These are phyloP conservation scores for Hirschioporus abietinus DNA, from an alignment of 768 basidiomycete species.

Conservation along the genomic window DNA sequence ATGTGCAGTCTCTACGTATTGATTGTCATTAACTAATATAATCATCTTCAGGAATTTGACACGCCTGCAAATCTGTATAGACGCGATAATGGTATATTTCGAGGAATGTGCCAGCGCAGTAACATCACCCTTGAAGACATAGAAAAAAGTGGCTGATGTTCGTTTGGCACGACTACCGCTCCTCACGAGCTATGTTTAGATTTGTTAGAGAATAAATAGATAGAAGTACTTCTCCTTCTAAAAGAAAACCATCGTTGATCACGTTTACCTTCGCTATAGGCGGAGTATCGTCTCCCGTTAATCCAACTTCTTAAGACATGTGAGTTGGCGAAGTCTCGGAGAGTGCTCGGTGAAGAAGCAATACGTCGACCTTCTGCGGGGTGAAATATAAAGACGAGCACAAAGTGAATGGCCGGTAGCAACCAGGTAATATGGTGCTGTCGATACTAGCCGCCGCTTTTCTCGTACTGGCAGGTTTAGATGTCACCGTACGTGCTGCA, in stretches of 20 bases:
- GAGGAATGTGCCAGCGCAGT: slow-evolving; percentile 54
- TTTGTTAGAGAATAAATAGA: not conserved
- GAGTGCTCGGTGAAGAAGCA: not conserved
- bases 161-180: not conserved
- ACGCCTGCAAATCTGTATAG: slow-evolving; percentile 48
- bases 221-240: too few relatives aligned
- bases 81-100: slow-evolving; percentile 47
- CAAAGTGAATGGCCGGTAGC: not conserved
- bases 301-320: not conserved
- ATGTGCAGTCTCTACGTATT: slow-evolving; percentile 26
- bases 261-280: not conserved
- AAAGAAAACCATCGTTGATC: not conserved
- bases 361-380: not conserved
- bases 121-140: slow-evolving; percentile 47
- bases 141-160: slow-evolving; percentile 13
- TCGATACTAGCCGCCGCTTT: not conserved
- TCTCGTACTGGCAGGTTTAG: not conserved
- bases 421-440: not conserved
- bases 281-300: not conserved
- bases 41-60: slow-evolving; percentile 45
- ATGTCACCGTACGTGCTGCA: not conserved
- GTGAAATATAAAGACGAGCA: not conserved
- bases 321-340: not conserved
- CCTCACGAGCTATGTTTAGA: not conserved
- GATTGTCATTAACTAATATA: not conserved